Base-by-base conservation (phyloP, 2,329 filamentous ascomycete species). In the Fusarium pininemorale region DNA sequence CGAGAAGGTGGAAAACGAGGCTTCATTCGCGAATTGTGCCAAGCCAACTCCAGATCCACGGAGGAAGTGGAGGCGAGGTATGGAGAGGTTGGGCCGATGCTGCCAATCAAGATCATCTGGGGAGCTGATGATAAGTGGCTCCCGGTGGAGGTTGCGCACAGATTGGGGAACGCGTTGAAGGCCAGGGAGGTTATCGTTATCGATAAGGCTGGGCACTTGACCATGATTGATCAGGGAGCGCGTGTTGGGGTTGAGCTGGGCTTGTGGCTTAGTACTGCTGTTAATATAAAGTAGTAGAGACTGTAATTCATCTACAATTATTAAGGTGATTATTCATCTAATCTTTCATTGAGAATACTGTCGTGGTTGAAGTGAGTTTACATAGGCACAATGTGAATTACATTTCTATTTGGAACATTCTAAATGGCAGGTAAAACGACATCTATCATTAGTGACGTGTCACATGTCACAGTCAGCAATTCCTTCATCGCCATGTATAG, bases 41-140 rank as follows among this genome's bases (percentile, higher is more conserved):
- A 79, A 20, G 78, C 78, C 22, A 77, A 78, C 32, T 77, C 59
- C 4, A 67, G 78, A 14, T 66, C 54, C 14, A 79, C 78, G 2
- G 73, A 78, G 12, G 75, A 58, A 38, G 81, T 86, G n/a, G 83
- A 85, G 60, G 77, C 72, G 18, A 76, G 78, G 73, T 84, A 86
- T 51, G 62, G 75, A 6, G 77, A 80, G 32, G 78, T 85, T 2
- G 80, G 84, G 11, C 66, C 78, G 26, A 77, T 65, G 20, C 68
- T 84, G 16, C 82, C 83, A 1, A 81, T 86, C 10, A 83, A 80
- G 66, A 77, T 87, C 10, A 79, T 86, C 13, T 86, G 85, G 85
- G 85, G 84, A 3, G 79, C 77, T 30, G 73, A 85, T 7, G 85
- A 87, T 67, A 67, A 67, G 41, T 86, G 85, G 85, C 81, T 86